A percentile compares a stretch with the other conserved stretches of the same genome.
phyloP scores from a whole-genome alignment of 2,329 filamentous ascomycete genomes.

The Aspergillaceae sp. region DNA sequence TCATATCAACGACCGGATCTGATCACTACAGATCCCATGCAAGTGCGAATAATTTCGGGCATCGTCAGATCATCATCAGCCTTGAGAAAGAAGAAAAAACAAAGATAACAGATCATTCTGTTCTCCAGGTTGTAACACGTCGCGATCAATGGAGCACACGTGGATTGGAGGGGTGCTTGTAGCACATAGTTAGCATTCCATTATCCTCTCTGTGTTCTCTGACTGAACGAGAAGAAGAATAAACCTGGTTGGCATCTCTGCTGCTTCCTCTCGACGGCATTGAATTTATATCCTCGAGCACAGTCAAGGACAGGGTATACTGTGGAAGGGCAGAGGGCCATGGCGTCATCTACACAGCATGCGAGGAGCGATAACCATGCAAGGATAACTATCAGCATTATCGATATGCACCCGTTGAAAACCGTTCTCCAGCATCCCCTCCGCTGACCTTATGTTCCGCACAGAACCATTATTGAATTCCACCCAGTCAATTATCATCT shows the following conservation, averaged over 20 bases:
- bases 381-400: not conserved
- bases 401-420: not conserved
- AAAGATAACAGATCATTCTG: not conserved
- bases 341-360: not conserved
- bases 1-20: not conserved
- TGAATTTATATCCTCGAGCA: not conserved
- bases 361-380: not conserved
- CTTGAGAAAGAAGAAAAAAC: not conserved
- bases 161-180: not conserved
- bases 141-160: not conserved
- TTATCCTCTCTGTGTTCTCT: not conserved
- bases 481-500: too few species aligned
- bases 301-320: not conserved
- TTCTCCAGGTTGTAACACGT: not conserved
- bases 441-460: too few species aligned
- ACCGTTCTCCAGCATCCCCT: too few species aligned
- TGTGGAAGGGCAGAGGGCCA: not conserved
- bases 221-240: too few species aligned
- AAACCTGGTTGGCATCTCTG: too few species aligned
- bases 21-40: not conserved
- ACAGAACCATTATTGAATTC: too few species aligned
- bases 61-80: not conserved
- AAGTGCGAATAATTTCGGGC: not conserved
- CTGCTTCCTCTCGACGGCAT: not conserved
- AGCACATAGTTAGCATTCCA: not conserved